Evolutionary conservation across 1,139 yeast species (phyloP).

Genomic region (Lodderomyces jiufengensis): DNA sequence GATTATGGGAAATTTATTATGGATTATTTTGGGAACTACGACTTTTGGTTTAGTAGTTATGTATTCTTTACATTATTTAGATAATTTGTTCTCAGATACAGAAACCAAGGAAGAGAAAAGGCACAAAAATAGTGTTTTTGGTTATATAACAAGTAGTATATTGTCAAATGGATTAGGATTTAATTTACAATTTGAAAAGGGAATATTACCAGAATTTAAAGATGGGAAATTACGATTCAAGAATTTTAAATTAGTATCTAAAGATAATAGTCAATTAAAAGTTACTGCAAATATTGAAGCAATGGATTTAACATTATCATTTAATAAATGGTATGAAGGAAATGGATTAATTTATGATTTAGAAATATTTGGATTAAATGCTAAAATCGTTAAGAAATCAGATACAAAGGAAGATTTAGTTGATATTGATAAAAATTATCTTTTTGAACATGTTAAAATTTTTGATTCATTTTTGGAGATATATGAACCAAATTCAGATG

Average conservation of each 20-base stretch:
- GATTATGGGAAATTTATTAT: constrained; percentile 51
- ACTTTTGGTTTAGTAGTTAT: constrained; percentile 55
- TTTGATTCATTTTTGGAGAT: constrained; percentile 54
- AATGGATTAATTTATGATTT: constrained; percentile 62
- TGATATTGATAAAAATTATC: constrained; percentile 41
- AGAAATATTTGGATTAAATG: constrained; percentile 60
- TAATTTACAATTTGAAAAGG: constrained; percentile 33
- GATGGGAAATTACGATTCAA: constrained; percentile 62
- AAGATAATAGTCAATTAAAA: constrained; percentile 14
- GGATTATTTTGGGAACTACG: constrained; percentile 65
- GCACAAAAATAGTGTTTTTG: constrained; percentile 24
- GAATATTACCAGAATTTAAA: constrained; percentile 44
- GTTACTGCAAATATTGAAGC: constrained; percentile 48
- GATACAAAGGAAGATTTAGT: constrained; percentile 23
- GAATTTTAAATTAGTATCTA: constrained; percentile 39
- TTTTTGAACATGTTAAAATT: constrained; percentile 48
- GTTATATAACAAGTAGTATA: constrained; percentile 33
- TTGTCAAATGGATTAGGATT: constrained; percentile 41
- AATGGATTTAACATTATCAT: constrained; percentile 55
- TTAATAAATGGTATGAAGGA: constrained; percentile 68
- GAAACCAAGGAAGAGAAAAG: constrained; percentile 19
- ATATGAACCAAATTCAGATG: constrained; percentile 20
- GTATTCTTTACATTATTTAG: constrained; percentile 44
- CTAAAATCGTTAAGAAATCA: constrained; percentile 34
- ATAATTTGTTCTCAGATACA: constrained; percentile 20